phyloP scores from a whole-genome alignment of 2,329 filamentous ascomycete genomes.

The Sclerotinia glacialis region DNA sequence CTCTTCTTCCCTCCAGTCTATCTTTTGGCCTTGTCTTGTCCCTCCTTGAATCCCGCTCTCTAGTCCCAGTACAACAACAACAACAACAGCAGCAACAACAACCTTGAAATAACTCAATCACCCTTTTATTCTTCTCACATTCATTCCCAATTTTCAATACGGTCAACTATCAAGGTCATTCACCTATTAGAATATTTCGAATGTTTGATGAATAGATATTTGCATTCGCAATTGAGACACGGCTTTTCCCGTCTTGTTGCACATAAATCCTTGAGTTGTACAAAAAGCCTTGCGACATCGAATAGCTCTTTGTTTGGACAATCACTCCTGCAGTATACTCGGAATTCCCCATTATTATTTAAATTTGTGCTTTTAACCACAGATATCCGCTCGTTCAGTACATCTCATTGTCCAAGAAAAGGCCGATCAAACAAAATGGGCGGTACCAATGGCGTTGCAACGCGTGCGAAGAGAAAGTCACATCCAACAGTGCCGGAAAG shows the following conservation, averaged over 20 bases:
- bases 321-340: conserved; percentile 7
- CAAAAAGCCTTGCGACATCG: conserved; percentile 23
- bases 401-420: neutral
- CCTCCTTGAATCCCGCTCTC: neutral
- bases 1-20: neutral
- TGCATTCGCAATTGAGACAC: conserved; percentile 35
- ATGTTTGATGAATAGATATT: conserved; percentile 39
- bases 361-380: neutral
- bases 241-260: conserved; percentile 34
- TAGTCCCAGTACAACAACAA: neutral
- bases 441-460: conserved; percentile 33
- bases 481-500: conserved; percentile 35
- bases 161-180: neutral
- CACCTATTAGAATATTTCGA: neutral
- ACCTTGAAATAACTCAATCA: conserved; percentile 10
- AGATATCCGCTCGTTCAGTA: neutral
- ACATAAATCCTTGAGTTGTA: conserved; percentile 20
- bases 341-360: neutral
- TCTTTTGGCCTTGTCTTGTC: neutral
- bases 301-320: conserved; percentile 6
- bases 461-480: conserved; percentile 37
- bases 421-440: conserved; percentile 29
- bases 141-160: neutral
- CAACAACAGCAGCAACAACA: conserved; percentile 8
- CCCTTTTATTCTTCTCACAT: neutral